Evolutionary conservation across 1,139 yeast species (phyloP), one percentile per base, ranked within the genome.

Genomic region (Diutina neorugosa): DNA sequence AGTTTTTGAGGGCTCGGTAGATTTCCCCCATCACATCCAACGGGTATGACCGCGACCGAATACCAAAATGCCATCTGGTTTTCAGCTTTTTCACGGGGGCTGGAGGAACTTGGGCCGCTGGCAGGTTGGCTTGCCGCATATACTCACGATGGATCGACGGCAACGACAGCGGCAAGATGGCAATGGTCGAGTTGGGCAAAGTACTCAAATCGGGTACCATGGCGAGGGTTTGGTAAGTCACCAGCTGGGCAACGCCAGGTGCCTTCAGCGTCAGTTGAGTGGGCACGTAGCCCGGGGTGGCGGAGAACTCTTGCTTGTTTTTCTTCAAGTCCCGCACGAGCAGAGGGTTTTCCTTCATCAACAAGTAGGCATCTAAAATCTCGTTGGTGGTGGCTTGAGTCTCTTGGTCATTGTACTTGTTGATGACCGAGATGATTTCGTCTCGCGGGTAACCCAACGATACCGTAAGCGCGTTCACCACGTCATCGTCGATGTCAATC

Each of bases 1-100:
- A 73, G 62, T 88, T 89, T 69, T 87, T 87, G 62, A 93, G 75
- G 0, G 98, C 98, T 50, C 97, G 77, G 68, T 94, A 93, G 46
- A 93, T 91, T 65, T 94, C 99, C 31, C 98, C 97, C 98, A 93
- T 93, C 8, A 93, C 98, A 66, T 93, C 99, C 59, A 93, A 74
- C 42, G 99, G 98, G 65, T 93, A 93, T 1, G 97, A 89, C 62
- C 98, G 78, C 9, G 97, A 89, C 63, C 99, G 77, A 57, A 93
- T 93, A 57, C 99, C 99, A 65, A 94, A 94, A 73, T 93, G 98
- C 99, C 99, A 93, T 69, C 96, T 82, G 9, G 96, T 89, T 67
- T 89, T 93, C 60, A 93, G 86, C 65, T 88, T 89, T 65, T 90
- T 90, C 46, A 86, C 77, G 11, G 87, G 77, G 21, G 86, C 80